Evolutionary conservation across 768 basidiomycete species (phyloP).

Genomic region (Pisolithus marmoratus): DNA sequence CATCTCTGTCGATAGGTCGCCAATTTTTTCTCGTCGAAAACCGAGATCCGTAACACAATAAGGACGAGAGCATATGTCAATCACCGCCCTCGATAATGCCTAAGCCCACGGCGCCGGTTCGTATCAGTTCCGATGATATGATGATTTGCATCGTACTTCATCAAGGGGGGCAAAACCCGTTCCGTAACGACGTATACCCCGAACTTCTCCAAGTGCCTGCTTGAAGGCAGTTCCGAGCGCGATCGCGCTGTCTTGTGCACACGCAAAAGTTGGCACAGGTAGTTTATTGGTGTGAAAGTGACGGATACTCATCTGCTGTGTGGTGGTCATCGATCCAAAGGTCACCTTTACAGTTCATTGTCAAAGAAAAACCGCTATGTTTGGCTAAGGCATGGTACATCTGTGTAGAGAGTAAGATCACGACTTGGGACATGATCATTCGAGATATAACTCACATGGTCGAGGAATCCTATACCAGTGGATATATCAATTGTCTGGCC

Average conservation of each 20-base stretch:
- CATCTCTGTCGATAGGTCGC: conserved; percentile 97
- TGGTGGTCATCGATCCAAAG: conserved; percentile 99
- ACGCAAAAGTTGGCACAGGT: conserved; percentile 12
- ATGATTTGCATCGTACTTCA: conserved; percentile 66
- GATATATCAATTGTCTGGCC: conserved; percentile 76
- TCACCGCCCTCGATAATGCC: conserved; percentile 93
- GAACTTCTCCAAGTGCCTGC: conserved; percentile 88
- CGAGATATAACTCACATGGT: conserved; percentile 62
- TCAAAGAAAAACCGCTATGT: conserved; percentile 90
- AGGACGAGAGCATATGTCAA: conserved; percentile 96
- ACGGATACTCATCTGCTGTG: conserved; percentile 83
- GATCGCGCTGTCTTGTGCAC: conserved; percentile 80
- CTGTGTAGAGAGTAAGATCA: conserved; percentile 35
- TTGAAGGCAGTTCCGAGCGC: conserved; percentile 90
- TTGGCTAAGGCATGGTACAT: conserved; percentile 99
- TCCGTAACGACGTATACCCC: conserved; percentile 92
- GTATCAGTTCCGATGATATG: conserved; percentile 9
- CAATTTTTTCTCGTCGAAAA: conserved; percentile 84
- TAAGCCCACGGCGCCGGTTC: conserved; percentile 25
- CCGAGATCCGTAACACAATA: conserved; percentile 92
- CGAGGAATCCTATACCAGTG: conserved; percentile 97
- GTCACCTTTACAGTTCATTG: conserved; percentile 90
- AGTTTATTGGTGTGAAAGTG: conserved; percentile 9
- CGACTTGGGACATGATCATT: background rate
- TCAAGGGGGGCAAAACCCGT: conserved; percentile 96